A percentile compares a stretch with the other conserved stretches of the same genome.
These are phyloP conservation scores for Fusarium zealandicum DNA, from an alignment of 2,329 filamentous ascomycete species.

Conservation along the genomic window DNA sequence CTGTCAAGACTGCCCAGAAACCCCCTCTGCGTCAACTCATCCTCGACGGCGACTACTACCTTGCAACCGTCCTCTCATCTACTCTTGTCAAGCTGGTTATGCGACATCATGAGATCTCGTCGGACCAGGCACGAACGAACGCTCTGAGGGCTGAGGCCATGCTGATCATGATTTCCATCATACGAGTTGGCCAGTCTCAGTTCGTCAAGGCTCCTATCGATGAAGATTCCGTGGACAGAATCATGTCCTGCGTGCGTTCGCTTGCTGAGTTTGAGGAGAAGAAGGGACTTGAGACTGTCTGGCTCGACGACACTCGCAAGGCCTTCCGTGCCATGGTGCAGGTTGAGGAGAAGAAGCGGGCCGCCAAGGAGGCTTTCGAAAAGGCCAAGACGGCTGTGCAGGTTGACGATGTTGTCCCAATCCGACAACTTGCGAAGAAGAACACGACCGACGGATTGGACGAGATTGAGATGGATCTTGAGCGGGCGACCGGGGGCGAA, in stretches of 20 bases:
- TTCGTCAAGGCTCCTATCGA: conserved; percentile 98
- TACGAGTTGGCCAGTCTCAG: conserved; percentile 97
- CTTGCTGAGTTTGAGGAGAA: conserved; percentile 88
- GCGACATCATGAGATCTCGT: conserved; percentile 92
- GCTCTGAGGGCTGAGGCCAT: conserved; percentile 95
- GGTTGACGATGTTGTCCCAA: conserved; percentile 92
- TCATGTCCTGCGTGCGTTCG: conserved; percentile 96
- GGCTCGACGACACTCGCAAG: conserved; percentile 92
- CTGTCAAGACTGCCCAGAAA: conserved; percentile 96
- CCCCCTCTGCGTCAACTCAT: conserved; percentile 94
- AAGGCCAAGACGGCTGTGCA: conserved; percentile 94
- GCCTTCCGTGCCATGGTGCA: conserved; percentile 98
- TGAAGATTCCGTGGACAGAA: conserved; percentile 96
- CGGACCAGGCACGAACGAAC: conserved; percentile 86
- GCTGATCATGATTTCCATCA: conserved; percentile 99
- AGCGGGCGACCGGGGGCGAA: conserved; percentile 93
- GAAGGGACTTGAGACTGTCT: conserved; percentile 90
- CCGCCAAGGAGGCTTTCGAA: conserved; percentile 90
- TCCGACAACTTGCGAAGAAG: conserved; percentile 93
- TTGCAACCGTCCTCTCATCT: conserved; percentile 92
- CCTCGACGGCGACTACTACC: conserved; percentile 95
- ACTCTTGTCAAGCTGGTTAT: conserved; percentile 97
- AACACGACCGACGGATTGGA: conserved; percentile 82
- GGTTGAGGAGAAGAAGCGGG: conserved; percentile 96
- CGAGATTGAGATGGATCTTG: conserved; percentile 87